Conservation (phyloP, 2,329 filamentous ascomycete species). For the Pseudocercospora musae region DNA sequence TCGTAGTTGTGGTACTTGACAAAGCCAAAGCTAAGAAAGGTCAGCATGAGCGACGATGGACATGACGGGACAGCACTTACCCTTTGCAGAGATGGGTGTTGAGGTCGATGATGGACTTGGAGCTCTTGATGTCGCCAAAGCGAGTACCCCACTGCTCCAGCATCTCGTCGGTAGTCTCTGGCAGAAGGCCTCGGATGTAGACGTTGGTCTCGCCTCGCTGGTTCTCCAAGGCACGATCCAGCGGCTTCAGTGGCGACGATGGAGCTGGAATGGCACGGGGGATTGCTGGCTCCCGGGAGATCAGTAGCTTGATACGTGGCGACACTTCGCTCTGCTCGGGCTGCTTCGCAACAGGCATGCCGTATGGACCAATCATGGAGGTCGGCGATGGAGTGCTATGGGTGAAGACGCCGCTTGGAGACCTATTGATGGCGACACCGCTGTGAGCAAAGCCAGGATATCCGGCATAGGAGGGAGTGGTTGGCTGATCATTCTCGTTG, state of each 20-base stretch:
- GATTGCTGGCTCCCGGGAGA: constrained; percentile 72
- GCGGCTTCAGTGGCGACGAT: constrained; percentile 78
- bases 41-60: constrained; percentile 30
- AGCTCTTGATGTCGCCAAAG: constrained; percentile 92
- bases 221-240: constrained; percentile 93
- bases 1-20: constrained; percentile 88
- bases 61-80: constrained; percentile 50
- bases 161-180: constrained; percentile 90
- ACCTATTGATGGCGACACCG: constrained; percentile 49
- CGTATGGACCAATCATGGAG: constrained; percentile 45
- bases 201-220: constrained; percentile 95
- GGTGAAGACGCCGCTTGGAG: constrained; percentile 48
- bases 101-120: constrained; percentile 97
- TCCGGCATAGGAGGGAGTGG: constrained; percentile 46
- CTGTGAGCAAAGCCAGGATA: constrained; percentile 40
- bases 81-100: constrained; percentile 93
- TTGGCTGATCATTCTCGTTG: constrained; percentile 52
- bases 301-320: constrained; percentile 44
- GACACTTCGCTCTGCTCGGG: constrained; percentile 41
- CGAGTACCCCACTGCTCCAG: constrained; percentile 77
- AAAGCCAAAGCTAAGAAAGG: constrained; percentile 75
- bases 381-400: constrained; percentile 51
- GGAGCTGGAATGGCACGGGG: constrained; percentile 87
- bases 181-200: constrained; percentile 93
- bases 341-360: constrained; percentile 39